Evolutionary conservation across 345 rosid genomes (phyloP).

Genomic region (Acer yangbiense): DNA sequence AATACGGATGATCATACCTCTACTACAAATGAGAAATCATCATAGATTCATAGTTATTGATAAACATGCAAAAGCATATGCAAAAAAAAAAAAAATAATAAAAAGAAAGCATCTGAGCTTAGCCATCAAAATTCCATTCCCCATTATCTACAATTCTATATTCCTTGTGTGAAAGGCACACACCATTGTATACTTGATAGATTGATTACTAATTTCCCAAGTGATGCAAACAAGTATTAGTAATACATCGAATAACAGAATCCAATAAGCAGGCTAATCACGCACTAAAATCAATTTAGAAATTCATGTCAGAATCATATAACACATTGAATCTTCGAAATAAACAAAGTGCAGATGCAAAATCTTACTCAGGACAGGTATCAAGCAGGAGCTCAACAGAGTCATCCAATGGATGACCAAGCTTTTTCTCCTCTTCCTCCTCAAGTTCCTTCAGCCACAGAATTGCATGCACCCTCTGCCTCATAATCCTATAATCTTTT

Average conservation of each 20-base stretch:
- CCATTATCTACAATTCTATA: background rate
- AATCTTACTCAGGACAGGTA: constrained; percentile 76
- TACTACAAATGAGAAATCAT: background rate
- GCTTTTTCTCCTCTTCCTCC: constrained; percentile 89
- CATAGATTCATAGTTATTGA: background rate
- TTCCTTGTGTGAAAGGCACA: background rate
- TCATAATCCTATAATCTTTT: constrained; percentile 90
- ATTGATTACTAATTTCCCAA: background rate
- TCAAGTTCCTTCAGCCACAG: constrained; percentile 92
- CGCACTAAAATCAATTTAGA: background rate
- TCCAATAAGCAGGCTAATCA: background rate
- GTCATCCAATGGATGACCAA: constrained; percentile 83
- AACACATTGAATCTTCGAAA: background rate
- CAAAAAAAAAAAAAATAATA: background rate
- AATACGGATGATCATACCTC: background rate
- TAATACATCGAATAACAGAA: background rate
- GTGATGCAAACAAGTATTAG: background rate
- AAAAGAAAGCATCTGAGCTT: background rate
- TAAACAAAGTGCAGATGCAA: background rate
- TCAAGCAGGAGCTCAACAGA: constrained; percentile 91
- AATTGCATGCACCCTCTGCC: constrained; percentile 96
- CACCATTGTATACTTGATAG: background rate
- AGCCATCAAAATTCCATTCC: background rate
- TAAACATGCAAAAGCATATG: background rate
- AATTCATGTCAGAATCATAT: background rate